phyloP scores from a whole-genome alignment of 371 early-diverging fungal genomes.

The Capniomyces stellatus region DNA sequence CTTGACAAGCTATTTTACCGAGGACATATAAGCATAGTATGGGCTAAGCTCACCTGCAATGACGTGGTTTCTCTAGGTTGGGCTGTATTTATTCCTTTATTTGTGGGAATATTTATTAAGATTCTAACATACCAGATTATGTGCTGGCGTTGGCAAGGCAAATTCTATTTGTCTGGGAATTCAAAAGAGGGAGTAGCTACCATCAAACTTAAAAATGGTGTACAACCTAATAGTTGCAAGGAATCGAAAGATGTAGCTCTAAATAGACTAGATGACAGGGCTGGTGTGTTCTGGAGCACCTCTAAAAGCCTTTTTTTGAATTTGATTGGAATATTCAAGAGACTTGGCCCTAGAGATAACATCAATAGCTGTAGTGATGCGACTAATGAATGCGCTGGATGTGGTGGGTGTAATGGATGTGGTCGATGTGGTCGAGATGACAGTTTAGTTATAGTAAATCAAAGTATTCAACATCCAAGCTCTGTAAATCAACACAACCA shows the following conservation, averaged over 20 bases:
- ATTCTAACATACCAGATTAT: slow-evolving; percentile 11
- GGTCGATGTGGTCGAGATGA: no score
- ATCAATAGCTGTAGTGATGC: no score
- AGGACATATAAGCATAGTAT: slow-evolving; percentile 10
- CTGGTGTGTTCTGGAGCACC: neutral
- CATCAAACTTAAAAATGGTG: neutral
- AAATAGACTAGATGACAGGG: neutral
- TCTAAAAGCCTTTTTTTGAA: neutral
- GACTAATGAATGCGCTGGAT: no score
- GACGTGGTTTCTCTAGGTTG: slow-evolving; percentile 19
- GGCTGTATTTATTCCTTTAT: slow-evolving; percentile 17
- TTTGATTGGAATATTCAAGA: neutral
- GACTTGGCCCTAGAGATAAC: no score
- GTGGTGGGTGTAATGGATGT: no score
- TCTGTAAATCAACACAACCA: no score
- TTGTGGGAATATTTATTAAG: slow-evolving; percentile 14
- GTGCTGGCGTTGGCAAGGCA: neutral
- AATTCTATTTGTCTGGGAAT: neutral
- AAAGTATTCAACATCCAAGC: no score
- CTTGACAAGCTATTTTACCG: slow-evolving; percentile 12
- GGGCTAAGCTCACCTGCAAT: slow-evolving; percentile 19
- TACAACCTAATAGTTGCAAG: neutral
- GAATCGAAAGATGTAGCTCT: neutral
- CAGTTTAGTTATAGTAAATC: no score
- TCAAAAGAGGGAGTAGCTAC: neutral